Evolutionary conservation across 139 green algal species (phyloP).

Genomic region (Coccomyxa sp.): DNA sequence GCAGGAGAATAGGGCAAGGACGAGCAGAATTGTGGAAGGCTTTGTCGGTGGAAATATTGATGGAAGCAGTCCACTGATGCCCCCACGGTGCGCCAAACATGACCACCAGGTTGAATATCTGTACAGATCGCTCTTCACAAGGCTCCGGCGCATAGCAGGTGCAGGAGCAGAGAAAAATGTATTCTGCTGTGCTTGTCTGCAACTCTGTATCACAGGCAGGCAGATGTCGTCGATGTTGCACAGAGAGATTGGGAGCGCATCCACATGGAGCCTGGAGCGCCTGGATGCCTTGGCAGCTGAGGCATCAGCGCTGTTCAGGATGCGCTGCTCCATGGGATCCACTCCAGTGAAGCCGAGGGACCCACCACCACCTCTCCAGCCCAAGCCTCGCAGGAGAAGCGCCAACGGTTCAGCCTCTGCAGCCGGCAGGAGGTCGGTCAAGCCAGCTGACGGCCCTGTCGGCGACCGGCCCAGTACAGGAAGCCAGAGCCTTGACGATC

Average conservation of each 20-base stretch:
- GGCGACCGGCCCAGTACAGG: no score
- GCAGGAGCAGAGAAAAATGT: no score
- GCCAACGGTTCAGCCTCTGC: not conserved
- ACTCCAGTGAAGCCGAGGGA: not conserved
- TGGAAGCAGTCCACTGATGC: not conserved
- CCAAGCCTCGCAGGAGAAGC: slow-evolving; percentile 4
- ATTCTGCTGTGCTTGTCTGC: no score
- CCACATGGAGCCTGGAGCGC: slow-evolving; percentile 50
- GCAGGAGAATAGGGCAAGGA: slow-evolving; percentile 4
- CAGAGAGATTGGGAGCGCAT: slow-evolving; percentile 13
- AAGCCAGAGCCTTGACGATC: no score
- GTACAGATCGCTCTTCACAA: not conserved
- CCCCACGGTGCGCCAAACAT: not conserved
- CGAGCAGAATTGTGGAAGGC: not conserved
- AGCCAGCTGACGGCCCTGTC: not conserved
- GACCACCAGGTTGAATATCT: not conserved
- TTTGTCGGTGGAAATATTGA: not conserved
- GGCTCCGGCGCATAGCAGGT: not conserved
- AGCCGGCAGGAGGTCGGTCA: not conserved
- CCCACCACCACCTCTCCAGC: not conserved
- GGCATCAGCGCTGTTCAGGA: slow-evolving; percentile 8
- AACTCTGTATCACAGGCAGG: not conserved
- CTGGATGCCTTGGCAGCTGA: slow-evolving; percentile 51
- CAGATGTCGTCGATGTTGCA: not conserved
- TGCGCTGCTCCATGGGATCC: not conserved